Conservation (phyloP, 257 asterid genomes). For the Rehmannia glutinosa region DNA sequence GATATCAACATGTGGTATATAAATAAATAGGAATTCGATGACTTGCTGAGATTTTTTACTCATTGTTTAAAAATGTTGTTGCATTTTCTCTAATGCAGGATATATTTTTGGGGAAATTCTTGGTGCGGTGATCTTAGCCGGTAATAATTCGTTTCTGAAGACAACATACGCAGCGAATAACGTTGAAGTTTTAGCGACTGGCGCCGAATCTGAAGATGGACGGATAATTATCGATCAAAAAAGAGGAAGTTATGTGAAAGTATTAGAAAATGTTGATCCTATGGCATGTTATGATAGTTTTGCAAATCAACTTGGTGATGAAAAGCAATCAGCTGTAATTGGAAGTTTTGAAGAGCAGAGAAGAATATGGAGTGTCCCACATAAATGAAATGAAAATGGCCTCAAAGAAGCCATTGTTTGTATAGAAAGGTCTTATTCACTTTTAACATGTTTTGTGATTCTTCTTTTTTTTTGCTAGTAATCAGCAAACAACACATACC, state of each 20-base stretch:
- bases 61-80: no score
- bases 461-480: slow-evolving; percentile 4
- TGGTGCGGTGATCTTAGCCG: slow-evolving; percentile 67
- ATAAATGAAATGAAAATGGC: slow-evolving; percentile 8
- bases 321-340: slow-evolving; percentile 57
- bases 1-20: slow-evolving; percentile 68
- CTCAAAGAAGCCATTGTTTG: neutral
- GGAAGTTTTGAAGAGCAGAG: slow-evolving; percentile 71
- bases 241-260: slow-evolving; percentile 48
- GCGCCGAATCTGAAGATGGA: slow-evolving; percentile 62
- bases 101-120: slow-evolving; percentile 70
- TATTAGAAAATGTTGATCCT: slow-evolving; percentile 53
- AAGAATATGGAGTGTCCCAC: slow-evolving; percentile 49
- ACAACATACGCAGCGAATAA: slow-evolving; percentile 29
- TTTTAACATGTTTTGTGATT: neutral
- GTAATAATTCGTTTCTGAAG: slow-evolving; percentile 36
- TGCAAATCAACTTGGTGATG: slow-evolving; percentile 48
- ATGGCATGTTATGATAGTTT: slow-evolving; percentile 40
- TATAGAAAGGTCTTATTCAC: no score
- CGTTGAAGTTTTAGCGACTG: slow-evolving; percentile 42
- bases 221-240: slow-evolving; percentile 26
- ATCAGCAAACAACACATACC: no score
- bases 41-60: no score
- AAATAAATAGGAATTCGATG: neutral
- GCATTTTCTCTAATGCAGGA: slow-evolving; percentile 35